These are phyloP conservation scores for Teratosphaeria gauchensis DNA, from an alignment of 2,329 filamentous ascomycete species.

Conservation along the genomic window DNA sequence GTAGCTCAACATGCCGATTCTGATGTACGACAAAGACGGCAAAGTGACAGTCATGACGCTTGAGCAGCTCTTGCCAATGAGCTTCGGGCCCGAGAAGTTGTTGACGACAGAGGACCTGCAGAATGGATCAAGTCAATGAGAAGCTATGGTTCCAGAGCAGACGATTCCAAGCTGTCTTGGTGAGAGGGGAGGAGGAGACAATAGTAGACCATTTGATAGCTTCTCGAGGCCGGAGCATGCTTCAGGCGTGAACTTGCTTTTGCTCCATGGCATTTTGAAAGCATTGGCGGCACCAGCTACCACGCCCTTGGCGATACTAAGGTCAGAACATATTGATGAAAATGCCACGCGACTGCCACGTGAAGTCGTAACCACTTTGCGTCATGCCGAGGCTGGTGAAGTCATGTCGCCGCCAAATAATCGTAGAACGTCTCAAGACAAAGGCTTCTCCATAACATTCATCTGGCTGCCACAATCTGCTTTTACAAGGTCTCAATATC, in stretches of 20 bases:
- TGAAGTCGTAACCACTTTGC: neutral
- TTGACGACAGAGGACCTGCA: constrained; percentile 19
- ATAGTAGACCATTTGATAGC: neutral
- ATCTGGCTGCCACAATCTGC: neutral
- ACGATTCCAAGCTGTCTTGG: no score
- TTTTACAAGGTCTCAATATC: neutral
- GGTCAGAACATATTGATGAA: neutral
- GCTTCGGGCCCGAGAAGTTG: constrained; percentile 44
- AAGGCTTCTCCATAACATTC: neutral
- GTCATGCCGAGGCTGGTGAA: neutral
- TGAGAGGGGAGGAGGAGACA: neutral
- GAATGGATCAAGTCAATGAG: neutral
- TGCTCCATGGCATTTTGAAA: neutral
- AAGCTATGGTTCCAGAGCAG: no score
- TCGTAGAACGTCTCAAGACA: neutral
- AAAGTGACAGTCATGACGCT: constrained; percentile 61
- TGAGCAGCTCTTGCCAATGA: constrained; percentile 48
- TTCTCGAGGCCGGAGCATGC: neutral
- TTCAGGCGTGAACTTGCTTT: neutral
- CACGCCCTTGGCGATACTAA: neutral
- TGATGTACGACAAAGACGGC: constrained; percentile 85
- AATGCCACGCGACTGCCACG: neutral
- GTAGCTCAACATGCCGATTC: constrained; percentile 53
- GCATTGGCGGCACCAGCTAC: no score
- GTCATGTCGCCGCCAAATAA: neutral